phyloP scores from a whole-genome alignment of 306 rosid genomes.

The Sindora glabra region DNA sequence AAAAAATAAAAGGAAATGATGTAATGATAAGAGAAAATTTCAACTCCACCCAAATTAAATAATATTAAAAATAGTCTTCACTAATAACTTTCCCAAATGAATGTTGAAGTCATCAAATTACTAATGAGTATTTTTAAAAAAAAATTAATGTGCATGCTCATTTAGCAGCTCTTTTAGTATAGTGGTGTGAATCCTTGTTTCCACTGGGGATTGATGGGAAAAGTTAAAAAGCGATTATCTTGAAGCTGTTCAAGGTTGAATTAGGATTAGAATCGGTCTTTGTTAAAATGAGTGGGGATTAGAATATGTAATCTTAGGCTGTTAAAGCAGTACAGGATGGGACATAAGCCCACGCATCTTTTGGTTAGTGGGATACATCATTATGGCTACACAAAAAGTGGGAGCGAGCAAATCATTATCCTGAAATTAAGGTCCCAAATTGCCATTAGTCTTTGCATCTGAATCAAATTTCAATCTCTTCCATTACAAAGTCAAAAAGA shows the following conservation, averaged over 20 bases:
- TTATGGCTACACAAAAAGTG: conserved; percentile 21
- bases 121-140: no score
- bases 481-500: conserved; percentile 27
- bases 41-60: no score
- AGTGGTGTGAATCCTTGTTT: conserved; percentile 1
- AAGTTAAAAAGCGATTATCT: neutral
- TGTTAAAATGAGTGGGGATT: conserved; percentile 1
- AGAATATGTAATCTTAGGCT: neutral
- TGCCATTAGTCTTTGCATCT: conserved; percentile 23
- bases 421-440: conserved; percentile 31
- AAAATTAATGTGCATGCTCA: no score
- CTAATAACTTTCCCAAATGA: no score
- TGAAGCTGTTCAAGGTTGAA: neutral
- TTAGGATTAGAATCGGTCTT: neutral
- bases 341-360: conserved; percentile 30
- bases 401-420: conserved; percentile 21
- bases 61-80: no score
- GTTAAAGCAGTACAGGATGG: conserved; percentile 6
- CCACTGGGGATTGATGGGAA: no score
- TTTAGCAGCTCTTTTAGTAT: no score
- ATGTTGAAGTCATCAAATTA: no score
- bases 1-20: no score
- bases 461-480: conserved; percentile 36
- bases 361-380: conserved; percentile 23
- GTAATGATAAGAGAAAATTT: no score